Base-by-base conservation (phyloP, 2,329 filamentous ascomycete genomes). In the Tolypocladium capitatum region DNA sequence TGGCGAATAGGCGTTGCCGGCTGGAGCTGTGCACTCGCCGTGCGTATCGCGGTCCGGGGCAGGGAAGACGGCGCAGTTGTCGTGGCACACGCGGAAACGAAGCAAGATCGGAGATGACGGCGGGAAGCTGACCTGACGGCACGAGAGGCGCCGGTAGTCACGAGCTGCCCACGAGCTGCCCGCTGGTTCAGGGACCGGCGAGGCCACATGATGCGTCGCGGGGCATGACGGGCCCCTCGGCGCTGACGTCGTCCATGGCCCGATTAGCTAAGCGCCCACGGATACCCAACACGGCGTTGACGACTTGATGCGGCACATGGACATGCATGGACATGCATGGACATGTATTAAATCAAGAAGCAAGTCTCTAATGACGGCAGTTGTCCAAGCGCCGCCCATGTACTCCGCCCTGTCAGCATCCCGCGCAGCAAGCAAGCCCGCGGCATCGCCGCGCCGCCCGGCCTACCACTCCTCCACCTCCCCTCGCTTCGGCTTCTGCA, bases 401-500 rank as follows among this genome's bases (percentile, higher is more conserved):
- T 5, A 6, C 2, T 5, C 16, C 16, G 13, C 28, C 5, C 28
- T 41, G 24, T 41, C n/a, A n/a, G 28, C 38, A 41, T 1, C 18
- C 2, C 10, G 10, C 2, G 11, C 24, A n/a, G 28, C 31, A 20
- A 27, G 35, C 35, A 48, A 45, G 21, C 27, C 34, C 24, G 4
- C 9, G 14, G 16, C 28, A 28, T 24, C 14, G n/a, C 10, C 42
- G 6, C 21, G 14, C 36, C 31, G 27, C 20, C 5, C 24, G 30
- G 10, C 52, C 50, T 62, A 74, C 71, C 71, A 74, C 52, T 66
- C 60, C n/a, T 61, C 52, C 13, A 74, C 62, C 57, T 74, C 65
- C 33, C 69, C 66, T 44, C 57, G 62, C 57, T 62, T 64, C 5
- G 67, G 65, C 53, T 61, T 59, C 64, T 83, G 70, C 57, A 83